Conservation (phyloP, 805 yeast genomes). For the Candida rishiriensis region DNA sequence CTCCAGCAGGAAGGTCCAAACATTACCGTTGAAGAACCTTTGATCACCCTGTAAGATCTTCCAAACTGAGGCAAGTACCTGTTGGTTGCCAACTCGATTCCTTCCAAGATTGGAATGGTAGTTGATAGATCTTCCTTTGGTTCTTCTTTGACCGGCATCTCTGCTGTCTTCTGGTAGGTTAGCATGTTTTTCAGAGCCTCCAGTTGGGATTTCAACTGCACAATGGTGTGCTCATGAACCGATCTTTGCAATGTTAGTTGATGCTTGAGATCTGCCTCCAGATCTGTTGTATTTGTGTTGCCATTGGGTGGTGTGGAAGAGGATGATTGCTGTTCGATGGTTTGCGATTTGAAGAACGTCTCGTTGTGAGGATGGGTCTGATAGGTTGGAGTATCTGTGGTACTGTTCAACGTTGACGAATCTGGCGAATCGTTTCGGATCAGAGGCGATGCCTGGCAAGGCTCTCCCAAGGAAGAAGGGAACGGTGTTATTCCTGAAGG, state of each 20-base stretch:
- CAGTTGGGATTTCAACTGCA: neutral
- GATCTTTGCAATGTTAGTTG: neutral
- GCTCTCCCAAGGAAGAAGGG: too few relatives aligned
- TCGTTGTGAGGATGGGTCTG: too few relatives aligned
- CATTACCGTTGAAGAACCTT: constrained; percentile 3
- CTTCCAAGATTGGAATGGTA: constrained; percentile 1
- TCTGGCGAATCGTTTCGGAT: too few relatives aligned
- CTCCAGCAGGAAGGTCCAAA: constrained; percentile 19
- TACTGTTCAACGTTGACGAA: too few relatives aligned
- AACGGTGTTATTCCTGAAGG: neutral
- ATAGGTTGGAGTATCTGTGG: too few relatives aligned
- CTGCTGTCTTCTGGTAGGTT: neutral
- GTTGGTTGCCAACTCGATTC: neutral
- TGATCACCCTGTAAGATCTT: constrained; percentile 5
- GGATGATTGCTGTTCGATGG: too few relatives aligned
- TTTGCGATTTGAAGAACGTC: too few relatives aligned
- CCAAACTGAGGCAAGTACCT: neutral
- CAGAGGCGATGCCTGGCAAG: too few relatives aligned
- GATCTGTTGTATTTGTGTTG: too few relatives aligned
- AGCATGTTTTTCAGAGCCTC: neutral
- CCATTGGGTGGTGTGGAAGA: too few relatives aligned
- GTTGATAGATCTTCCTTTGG: neutral
- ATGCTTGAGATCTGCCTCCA: neutral
- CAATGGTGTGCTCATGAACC: neutral
- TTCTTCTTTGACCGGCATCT: neutral